Evolutionary conservation across 768 basidiomycete genomes (phyloP).

Genomic region (Russula griseocarnosa): DNA sequence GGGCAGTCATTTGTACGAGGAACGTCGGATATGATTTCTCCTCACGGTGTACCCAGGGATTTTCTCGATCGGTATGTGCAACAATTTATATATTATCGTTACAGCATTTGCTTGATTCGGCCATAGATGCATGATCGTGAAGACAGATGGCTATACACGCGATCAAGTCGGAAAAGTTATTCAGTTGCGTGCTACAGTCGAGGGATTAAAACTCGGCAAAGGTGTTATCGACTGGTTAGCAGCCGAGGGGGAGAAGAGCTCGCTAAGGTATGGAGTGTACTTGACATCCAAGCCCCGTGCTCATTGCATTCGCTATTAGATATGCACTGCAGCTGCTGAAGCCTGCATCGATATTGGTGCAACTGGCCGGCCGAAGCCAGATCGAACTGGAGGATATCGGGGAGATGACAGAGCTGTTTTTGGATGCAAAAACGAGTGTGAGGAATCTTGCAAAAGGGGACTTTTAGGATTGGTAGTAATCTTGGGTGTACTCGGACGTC

Average conservation of each 20-base stretch:
- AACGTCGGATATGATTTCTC: slow-evolving; percentile 84
- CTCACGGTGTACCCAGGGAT: slow-evolving; percentile 93
- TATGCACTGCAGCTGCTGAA: slow-evolving; percentile 90
- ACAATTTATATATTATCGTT: no score
- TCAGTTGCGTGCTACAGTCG: slow-evolving; percentile 78
- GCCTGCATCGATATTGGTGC: slow-evolving; percentile 84
- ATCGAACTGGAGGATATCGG: slow-evolving; percentile 85
- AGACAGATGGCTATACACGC: slow-evolving; percentile 76
- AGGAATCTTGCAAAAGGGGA: no score
- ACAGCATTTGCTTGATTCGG: no score
- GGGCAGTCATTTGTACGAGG: slow-evolving; percentile 90
- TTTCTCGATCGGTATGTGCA: slow-evolving; percentile 75
- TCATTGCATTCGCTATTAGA: slow-evolving; percentile 39
- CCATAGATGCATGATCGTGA: slow-evolving; percentile 86
- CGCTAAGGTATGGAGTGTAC: slow-evolving; percentile 54
- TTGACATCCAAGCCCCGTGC: neutral
- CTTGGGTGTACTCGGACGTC: no score
- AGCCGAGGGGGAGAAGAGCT: slow-evolving; percentile 74
- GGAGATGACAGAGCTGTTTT: slow-evolving; percentile 92
- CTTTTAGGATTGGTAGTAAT: no score
- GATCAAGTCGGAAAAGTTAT: slow-evolving; percentile 86
- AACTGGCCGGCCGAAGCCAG: slow-evolving; percentile 69
- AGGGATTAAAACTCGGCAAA: slow-evolving; percentile 70
- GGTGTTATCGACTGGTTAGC: slow-evolving; percentile 80
- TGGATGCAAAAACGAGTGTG: slow-evolving; percentile 75